Percentiles rank a stretch among this genome's conserved stretches.
Conservation (phyloP, 2,329 filamentous ascomycete species). For the Cladophialophora chaetospira region DNA sequence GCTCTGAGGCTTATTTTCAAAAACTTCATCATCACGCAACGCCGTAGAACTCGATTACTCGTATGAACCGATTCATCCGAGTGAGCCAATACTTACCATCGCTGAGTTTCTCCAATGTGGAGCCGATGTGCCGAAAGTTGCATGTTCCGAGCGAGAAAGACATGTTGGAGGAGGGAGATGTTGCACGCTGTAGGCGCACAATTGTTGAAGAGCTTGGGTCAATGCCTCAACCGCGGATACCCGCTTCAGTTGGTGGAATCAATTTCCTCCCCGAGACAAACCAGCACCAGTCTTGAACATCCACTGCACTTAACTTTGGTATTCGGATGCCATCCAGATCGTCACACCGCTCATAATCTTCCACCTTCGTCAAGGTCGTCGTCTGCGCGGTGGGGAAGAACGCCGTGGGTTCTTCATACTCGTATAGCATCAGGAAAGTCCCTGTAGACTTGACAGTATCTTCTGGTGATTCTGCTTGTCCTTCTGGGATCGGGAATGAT, state of each 20-base stretch:
- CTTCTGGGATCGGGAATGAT: conserved; percentile 2
- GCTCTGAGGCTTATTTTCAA: no score
- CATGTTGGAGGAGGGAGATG: no score
- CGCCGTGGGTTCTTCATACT: conserved; percentile 26
- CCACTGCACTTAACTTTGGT: conserved; percentile 5
- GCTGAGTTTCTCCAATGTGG: no score
- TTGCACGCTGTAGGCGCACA: no score
- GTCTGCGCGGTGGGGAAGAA: conserved; percentile 26
- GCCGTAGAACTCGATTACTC: no score
- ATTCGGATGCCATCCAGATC: conserved; percentile 19
- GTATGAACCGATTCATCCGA: no score
- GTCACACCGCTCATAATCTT: conserved; percentile 20
- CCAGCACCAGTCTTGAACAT: conserved; percentile 14
- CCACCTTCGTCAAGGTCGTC: conserved; percentile 6
- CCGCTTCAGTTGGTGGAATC: not conserved
- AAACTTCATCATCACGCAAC: no score
- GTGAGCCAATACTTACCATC: no score
- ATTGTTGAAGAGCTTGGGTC: no score
- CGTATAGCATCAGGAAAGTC: conserved; percentile 27
- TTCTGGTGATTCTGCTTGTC: not conserved
- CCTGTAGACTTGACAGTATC: conserved; percentile 11
- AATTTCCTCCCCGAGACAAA: conserved; percentile 6
- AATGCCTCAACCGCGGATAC: no score
- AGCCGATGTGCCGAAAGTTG: no score
- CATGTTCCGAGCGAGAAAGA: no score